These are phyloP conservation scores for Dictyostelium intermedium DNA, from an alignment of 78 protist species.

Conservation along the genomic window DNA sequence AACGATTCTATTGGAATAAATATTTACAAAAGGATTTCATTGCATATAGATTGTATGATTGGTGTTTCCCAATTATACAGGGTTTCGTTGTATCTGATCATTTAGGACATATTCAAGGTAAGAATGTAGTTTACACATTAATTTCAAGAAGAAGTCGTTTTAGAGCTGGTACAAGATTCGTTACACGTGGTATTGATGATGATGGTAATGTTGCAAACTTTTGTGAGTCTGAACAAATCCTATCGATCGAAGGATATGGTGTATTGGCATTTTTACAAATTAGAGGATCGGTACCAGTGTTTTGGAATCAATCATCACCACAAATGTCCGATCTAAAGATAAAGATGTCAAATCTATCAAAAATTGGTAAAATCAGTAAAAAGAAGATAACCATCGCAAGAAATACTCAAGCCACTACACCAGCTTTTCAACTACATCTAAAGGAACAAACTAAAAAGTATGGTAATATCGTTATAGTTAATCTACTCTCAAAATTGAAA, in stretches of 20 bases:
- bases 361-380: constrained; percentile 58
- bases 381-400: constrained; percentile 33
- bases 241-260: not conserved
- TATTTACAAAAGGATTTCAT: constrained; percentile 68
- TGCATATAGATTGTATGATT: constrained; percentile 62
- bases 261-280: constrained; percentile 32
- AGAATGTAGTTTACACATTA: constrained; percentile 12
- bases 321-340: constrained; percentile 35
- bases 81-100: constrained; percentile 19
- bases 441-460: constrained; percentile 68
- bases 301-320: constrained; percentile 91
- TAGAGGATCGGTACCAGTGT: constrained; percentile 91
- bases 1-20: constrained; percentile 77
- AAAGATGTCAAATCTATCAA: constrained; percentile 30
- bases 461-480: constrained; percentile 61
- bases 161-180: constrained; percentile 90
- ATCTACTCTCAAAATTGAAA: constrained; percentile 66
- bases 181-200: constrained; percentile 91
- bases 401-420: constrained; percentile 61
- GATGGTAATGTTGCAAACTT: constrained; percentile 93
- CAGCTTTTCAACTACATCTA: constrained; percentile 85
- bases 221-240: constrained; percentile 89
- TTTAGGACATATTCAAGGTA: constrained; percentile 21
- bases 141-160: constrained; percentile 79
- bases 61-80: constrained; percentile 81